Conservation (phyloP, 1,284 basidiomycete species). For the Amylostereum chailletii region DNA sequence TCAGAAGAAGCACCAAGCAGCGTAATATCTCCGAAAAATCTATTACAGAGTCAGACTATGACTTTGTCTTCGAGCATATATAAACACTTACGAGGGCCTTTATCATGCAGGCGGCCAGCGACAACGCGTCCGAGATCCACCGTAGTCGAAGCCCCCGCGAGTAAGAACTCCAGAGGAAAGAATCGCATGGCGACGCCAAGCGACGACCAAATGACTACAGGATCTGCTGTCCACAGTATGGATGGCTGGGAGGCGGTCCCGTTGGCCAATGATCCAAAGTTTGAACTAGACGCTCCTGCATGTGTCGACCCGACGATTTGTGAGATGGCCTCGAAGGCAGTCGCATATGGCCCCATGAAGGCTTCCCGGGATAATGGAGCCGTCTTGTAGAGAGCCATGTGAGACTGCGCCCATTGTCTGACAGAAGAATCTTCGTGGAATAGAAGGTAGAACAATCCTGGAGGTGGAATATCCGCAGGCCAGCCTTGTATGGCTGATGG, state of each 20-base stretch:
- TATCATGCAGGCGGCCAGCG: slow-evolving; percentile 54
- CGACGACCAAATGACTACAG: slow-evolving; percentile 44
- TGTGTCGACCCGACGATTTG: neutral
- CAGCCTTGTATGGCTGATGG: slow-evolving; percentile 31
- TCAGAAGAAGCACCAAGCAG: slow-evolving; percentile 46
- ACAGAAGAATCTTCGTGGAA: slow-evolving; percentile 39
- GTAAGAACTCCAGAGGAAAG: slow-evolving; percentile 39
- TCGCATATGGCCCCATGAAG: slow-evolving; percentile 36
- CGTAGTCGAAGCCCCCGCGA: slow-evolving; percentile 24
- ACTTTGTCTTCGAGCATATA: slow-evolving; percentile 11
- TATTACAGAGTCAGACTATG: slow-evolving; percentile 20
- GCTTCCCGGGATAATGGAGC: slow-evolving; percentile 38
- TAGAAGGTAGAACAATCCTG: slow-evolving; percentile 53
- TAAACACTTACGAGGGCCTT: slow-evolving; percentile 47
- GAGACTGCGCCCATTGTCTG: slow-evolving; percentile 50
- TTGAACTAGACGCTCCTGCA: no score
- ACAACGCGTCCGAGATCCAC: slow-evolving; percentile 43
- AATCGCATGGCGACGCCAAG: slow-evolving; percentile 41
- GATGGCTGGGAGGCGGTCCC: no score
- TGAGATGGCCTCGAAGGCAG: slow-evolving; percentile 30
- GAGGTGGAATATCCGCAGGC: slow-evolving; percentile 49
- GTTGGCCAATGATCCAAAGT: no score
- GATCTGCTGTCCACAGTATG: slow-evolving; percentile 20
- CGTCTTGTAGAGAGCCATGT: slow-evolving; percentile 29
- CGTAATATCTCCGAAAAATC: slow-evolving; percentile 61